Evolutionary conservation across 2,329 filamentous ascomycete species (phyloP).

Genomic region (Coccinonectria pachysandricola): DNA sequence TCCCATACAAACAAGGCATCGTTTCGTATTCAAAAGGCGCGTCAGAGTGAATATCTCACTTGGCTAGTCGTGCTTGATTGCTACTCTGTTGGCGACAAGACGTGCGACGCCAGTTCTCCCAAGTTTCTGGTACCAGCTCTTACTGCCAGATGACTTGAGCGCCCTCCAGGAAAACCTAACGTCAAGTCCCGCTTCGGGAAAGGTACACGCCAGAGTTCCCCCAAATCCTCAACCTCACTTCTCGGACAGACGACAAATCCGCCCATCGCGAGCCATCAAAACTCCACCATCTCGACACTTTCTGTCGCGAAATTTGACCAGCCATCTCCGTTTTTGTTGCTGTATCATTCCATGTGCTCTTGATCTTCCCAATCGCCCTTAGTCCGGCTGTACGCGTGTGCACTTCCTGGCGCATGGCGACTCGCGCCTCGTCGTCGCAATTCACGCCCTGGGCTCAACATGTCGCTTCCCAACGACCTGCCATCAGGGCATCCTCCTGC

Average conservation of each 20-base stretch:
- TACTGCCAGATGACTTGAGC: no score
- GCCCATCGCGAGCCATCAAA: constrained; percentile 41
- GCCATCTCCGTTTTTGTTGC: constrained; percentile 44
- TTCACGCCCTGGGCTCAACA: constrained; percentile 42
- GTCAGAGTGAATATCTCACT: no score
- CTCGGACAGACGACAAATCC: constrained; percentile 42
- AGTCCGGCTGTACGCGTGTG: constrained; percentile 41
- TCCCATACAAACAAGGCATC: no score
- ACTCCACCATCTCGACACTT: constrained; percentile 32
- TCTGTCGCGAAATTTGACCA: constrained; percentile 27
- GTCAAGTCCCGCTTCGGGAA: constrained; percentile 31
- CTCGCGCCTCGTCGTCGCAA: constrained; percentile 36
- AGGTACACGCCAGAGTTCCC: constrained; percentile 28
- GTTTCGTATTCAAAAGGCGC: no score
- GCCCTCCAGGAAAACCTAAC: no score
- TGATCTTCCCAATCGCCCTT: constrained; percentile 36
- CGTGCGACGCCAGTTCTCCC: constrained; percentile 7
- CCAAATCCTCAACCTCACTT: constrained; percentile 46
- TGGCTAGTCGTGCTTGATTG: no score
- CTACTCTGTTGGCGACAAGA: no score
- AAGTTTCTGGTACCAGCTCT: constrained; percentile 12
- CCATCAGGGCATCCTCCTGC: constrained; percentile 53
- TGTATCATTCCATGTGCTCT: constrained; percentile 39
- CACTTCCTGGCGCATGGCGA: constrained; percentile 46
- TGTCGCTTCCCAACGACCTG: constrained; percentile 60